These are phyloP conservation scores for Maudiozyma barnettii DNA, from an alignment of 805 yeast genomes.

Conservation along the genomic window DNA sequence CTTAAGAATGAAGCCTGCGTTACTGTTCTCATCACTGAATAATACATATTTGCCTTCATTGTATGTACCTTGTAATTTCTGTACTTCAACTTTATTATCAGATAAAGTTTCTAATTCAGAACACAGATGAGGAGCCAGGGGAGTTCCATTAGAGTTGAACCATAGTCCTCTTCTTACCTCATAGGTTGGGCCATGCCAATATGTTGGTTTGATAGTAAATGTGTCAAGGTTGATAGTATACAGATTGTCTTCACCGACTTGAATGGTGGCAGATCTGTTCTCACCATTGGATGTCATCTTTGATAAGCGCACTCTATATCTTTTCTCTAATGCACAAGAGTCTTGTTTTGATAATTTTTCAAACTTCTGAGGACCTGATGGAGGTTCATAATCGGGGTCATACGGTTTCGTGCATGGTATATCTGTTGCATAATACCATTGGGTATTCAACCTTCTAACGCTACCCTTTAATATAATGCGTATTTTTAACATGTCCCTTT, in stretches of 20 bases:
- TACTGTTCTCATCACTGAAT: constrained; percentile 30
- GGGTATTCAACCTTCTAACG: not conserved
- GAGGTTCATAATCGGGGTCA: constrained; percentile 44
- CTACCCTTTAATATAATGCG: not conserved
- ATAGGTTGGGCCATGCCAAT: constrained; percentile 83
- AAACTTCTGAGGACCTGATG: constrained; percentile 47
- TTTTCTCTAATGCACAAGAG: constrained; percentile 48
- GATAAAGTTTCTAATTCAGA: constrained; percentile 43
- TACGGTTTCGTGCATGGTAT: constrained; percentile 60
- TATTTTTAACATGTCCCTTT: not conserved
- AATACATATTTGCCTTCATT: constrained; percentile 19
- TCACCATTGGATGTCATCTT: constrained; percentile 8
- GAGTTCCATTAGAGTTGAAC: constrained; percentile 54
- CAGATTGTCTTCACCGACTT: constrained; percentile 73
- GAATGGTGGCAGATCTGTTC: constrained; percentile 22
- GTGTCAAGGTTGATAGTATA: constrained; percentile 57
- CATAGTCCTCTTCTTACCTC: constrained; percentile 80
- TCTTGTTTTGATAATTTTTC: constrained; percentile 60
- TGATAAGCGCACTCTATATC: constrained; percentile 22
- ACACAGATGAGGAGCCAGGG: constrained; percentile 43
- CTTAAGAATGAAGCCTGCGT: constrained; percentile 40
- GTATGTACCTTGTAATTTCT: constrained; percentile 1
- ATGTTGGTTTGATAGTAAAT: constrained; percentile 55
- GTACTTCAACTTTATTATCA: not conserved
- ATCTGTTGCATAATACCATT: constrained; percentile 83